Evolutionary conservation across 2,329 filamentous ascomycete genomes (phyloP).

Genomic region (Sarocladiaceae sp.): DNA sequence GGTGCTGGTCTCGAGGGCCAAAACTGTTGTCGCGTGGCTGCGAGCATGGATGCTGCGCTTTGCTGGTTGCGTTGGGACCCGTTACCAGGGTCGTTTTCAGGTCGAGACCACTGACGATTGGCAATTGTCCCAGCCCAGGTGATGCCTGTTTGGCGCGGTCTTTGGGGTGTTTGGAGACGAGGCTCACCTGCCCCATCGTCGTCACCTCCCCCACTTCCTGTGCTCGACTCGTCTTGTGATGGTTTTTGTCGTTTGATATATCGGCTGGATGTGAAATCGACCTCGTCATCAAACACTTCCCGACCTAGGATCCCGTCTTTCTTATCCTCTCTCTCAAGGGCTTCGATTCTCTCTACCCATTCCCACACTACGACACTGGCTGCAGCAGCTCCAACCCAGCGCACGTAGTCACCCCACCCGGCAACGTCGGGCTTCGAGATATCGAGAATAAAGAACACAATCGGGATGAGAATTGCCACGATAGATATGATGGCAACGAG

Average conservation of each 20-base stretch:
- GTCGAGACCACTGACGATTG: neutral
- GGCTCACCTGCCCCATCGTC: constrained; percentile 22
- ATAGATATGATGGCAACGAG: constrained; percentile 74
- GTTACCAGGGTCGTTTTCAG: neutral
- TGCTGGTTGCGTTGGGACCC: neutral
- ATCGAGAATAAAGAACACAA: constrained; percentile 90
- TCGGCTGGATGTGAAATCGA: constrained; percentile 4
- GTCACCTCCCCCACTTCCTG: constrained; percentile 20
- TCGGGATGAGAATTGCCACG: constrained; percentile 75
- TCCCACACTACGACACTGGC: constrained; percentile 98
- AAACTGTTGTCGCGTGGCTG: constrained; percentile 35
- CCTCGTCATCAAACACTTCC: constrained; percentile 71
- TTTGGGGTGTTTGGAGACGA: neutral
- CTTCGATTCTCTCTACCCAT: constrained; percentile 94
- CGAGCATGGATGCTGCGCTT: neutral
- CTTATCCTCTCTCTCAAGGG: constrained; percentile 84
- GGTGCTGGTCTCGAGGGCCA: constrained; percentile 52
- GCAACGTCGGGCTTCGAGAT: constrained; percentile 80
- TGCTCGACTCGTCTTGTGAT: neutral
- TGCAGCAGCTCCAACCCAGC: constrained; percentile 92
- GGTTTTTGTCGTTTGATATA: constrained; percentile 1
- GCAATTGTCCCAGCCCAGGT: constrained; percentile 4
- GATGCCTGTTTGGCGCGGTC: neutral
- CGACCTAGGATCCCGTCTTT: constrained; percentile 87
- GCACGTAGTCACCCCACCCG: constrained; percentile 90